Evolutionary conservation across 805 yeast species (phyloP).

Genomic region (Wickerhamiella azyma): DNA sequence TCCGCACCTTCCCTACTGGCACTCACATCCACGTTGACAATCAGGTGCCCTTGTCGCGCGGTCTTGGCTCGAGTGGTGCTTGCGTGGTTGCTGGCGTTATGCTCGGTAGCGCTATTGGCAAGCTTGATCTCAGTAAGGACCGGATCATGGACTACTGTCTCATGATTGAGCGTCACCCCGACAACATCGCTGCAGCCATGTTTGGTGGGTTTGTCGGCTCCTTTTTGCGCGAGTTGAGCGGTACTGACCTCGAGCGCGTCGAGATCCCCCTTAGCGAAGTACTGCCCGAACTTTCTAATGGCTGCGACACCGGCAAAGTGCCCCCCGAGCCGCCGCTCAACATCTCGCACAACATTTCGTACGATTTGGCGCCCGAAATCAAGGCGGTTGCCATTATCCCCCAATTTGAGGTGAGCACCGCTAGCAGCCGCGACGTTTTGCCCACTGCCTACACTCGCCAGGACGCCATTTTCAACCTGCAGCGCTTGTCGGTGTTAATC

Average conservation of each 20-base stretch:
- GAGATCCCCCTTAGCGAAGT: conserved; percentile 79
- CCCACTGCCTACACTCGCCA: conserved; percentile 64
- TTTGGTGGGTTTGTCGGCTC: conserved; percentile 98
- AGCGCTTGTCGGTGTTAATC: conserved; percentile 83
- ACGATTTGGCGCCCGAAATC: conserved; percentile 67
- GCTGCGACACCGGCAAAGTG: conserved; percentile 48
- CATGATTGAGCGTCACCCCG: conserved; percentile 97
- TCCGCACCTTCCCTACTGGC: conserved; percentile 67
- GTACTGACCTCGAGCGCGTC: conserved; percentile 56
- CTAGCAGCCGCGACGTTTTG: conserved; percentile 76
- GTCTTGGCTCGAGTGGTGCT: conserved; percentile 94
- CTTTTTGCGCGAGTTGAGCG: conserved; percentile 65
- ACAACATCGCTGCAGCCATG: conserved; percentile 97
- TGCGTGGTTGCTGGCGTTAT: conserved; percentile 96
- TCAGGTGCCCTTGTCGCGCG: conserved; percentile 94
- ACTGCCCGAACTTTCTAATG: conserved; percentile 64
- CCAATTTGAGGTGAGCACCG: conserved; percentile 86
- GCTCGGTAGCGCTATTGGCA: conserved; percentile 75
- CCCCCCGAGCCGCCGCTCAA: conserved; percentile 75
- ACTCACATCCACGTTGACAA: conserved; percentile 69
- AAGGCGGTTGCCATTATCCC: conserved; percentile 89
- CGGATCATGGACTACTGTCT: conserved; percentile 87
- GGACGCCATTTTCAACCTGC: conserved; percentile 85
- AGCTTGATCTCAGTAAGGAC: conserved; percentile 55
- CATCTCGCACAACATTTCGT: conserved; percentile 81